These are phyloP conservation scores for Rhodotorula sphaerocarpa DNA, from an alignment of 768 basidiomycete species.

Conservation along the genomic window DNA sequence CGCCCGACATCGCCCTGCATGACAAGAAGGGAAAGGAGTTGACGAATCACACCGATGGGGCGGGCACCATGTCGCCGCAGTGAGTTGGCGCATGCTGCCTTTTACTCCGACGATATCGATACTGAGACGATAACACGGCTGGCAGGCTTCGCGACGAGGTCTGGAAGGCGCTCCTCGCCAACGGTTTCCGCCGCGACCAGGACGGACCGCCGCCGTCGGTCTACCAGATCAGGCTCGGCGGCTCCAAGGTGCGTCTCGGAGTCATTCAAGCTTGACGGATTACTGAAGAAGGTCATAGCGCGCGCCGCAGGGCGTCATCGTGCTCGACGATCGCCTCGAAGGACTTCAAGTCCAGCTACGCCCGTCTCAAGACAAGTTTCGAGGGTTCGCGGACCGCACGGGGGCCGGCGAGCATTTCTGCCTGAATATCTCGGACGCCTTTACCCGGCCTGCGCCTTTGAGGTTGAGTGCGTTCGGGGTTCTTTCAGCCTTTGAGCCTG, in stretches of 20 bases:
- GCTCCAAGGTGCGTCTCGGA: neutral
- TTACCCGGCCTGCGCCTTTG: slow-evolving; percentile 7
- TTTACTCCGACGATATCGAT: no score
- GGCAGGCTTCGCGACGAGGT: slow-evolving; percentile 19
- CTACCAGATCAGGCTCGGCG: slow-evolving; percentile 21
- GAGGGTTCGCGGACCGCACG: neutral
- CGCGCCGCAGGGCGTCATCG: slow-evolving; percentile 11
- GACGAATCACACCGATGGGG: slow-evolving; percentile 16
- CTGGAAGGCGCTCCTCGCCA: neutral
- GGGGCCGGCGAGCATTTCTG: neutral
- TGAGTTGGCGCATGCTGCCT: neutral
- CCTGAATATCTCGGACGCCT: slow-evolving; percentile 20
- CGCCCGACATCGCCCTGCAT: slow-evolving; percentile 1
- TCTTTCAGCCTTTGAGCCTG: no score
- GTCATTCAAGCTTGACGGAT: neutral
- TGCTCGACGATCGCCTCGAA: slow-evolving; percentile 1
- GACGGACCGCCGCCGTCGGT: slow-evolving; percentile 1
- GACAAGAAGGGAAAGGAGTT: neutral
- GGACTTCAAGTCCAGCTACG: neutral
- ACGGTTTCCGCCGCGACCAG: slow-evolving; percentile 4
- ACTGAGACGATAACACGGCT: no score
- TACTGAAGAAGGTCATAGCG: no score
- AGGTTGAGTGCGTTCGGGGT: no score
- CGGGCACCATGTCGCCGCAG: slow-evolving; percentile 7
- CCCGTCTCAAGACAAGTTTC: slow-evolving; percentile 13